These are phyloP conservation scores for Ciborinia camelliae DNA, from an alignment of 2,329 filamentous ascomycete species.

Conservation along the genomic window DNA sequence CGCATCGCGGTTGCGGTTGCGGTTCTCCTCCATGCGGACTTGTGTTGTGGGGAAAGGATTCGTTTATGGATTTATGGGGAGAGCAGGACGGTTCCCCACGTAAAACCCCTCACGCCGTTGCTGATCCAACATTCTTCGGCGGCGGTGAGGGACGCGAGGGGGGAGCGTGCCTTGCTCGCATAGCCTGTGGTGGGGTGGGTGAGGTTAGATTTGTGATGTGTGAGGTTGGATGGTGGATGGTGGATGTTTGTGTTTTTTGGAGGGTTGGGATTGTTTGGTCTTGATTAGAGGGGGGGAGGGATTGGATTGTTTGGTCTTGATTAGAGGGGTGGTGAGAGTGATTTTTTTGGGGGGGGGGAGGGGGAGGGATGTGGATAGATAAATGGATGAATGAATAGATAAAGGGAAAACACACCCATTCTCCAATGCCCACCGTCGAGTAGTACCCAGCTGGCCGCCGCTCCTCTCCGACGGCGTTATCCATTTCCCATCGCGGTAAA, in stretches of 20 bases:
- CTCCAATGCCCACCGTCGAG: conserved; percentile 77
- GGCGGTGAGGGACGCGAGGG: conserved; percentile 56
- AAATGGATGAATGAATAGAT: too few species aligned
- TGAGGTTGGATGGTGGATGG: not conserved
- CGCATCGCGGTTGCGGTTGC: too few species aligned
- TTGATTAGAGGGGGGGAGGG: too few species aligned
- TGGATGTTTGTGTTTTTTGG: too few species aligned
- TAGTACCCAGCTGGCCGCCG: conserved; percentile 81
- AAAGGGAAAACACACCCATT: conserved; percentile 44
- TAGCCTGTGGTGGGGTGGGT: conserved; percentile 43
- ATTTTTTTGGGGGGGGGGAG: too few species aligned
- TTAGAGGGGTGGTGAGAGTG: too few species aligned
- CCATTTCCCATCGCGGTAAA: conserved; percentile 71
- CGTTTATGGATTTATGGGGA: not conserved
- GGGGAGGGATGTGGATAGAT: too few species aligned
- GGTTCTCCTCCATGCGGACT: too few species aligned
- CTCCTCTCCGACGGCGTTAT: conserved; percentile 73
- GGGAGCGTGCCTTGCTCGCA: conserved; percentile 63
- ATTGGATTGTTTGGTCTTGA: too few species aligned
- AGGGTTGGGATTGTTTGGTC: not conserved
- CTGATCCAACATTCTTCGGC: conserved; percentile 85
- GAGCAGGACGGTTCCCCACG: conserved; percentile 44
- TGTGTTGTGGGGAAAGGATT: too few species aligned
- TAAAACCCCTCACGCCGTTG: conserved; percentile 81
- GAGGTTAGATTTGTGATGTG: conserved; percentile 29